Evolutionary conservation across 2,329 filamentous ascomycete species (phyloP).

Genomic region (Metarhizium brunneum): DNA sequence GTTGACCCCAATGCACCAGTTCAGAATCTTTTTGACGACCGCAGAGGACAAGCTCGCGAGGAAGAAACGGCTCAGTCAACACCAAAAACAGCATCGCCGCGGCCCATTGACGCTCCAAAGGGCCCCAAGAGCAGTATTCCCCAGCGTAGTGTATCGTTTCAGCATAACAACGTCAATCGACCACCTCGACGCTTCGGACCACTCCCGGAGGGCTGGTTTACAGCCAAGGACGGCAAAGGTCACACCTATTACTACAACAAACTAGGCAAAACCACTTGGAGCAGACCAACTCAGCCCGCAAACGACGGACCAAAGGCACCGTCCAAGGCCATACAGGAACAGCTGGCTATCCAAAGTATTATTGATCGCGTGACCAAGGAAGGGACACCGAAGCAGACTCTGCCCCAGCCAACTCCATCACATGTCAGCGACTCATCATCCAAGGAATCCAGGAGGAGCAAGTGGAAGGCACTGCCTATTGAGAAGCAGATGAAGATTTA

Average conservation of each 20-base stretch:
- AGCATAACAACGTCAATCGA: slow-evolving; percentile 33
- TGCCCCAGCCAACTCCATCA: slow-evolving; percentile 57
- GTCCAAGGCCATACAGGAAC: slow-evolving; percentile 52
- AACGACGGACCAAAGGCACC: slow-evolving; percentile 55
- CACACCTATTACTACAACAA: slow-evolving; percentile 80
- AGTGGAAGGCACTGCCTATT: slow-evolving; percentile 58
- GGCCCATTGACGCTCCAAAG: slow-evolving; percentile 44
- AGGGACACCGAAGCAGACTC: slow-evolving; percentile 37
- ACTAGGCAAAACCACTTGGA: slow-evolving; percentile 72
- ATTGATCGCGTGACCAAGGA: slow-evolving; percentile 77
- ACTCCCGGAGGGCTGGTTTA: slow-evolving; percentile 80
- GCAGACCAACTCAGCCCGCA: slow-evolving; percentile 61
- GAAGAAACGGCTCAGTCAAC: slow-evolving; percentile 26
- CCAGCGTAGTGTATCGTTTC: slow-evolving; percentile 44
- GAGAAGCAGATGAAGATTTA: slow-evolving; percentile 96
- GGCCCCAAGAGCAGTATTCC: slow-evolving; percentile 51
- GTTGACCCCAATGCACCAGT: slow-evolving; percentile 56
- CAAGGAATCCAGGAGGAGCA: slow-evolving; percentile 55
- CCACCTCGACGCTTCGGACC: slow-evolving; percentile 43
- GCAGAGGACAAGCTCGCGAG: slow-evolving; percentile 41
- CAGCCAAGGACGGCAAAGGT: slow-evolving; percentile 61
- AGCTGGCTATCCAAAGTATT: slow-evolving; percentile 72
- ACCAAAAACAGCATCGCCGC: slow-evolving; percentile 31
- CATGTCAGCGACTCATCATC: slow-evolving; percentile 35
- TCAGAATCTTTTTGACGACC: slow-evolving; percentile 52